A percentile compares a stretch with the other conserved stretches of the same genome.
Conservation (phyloP, 345 rosid genomes). For the Citropsis articulata region DNA sequence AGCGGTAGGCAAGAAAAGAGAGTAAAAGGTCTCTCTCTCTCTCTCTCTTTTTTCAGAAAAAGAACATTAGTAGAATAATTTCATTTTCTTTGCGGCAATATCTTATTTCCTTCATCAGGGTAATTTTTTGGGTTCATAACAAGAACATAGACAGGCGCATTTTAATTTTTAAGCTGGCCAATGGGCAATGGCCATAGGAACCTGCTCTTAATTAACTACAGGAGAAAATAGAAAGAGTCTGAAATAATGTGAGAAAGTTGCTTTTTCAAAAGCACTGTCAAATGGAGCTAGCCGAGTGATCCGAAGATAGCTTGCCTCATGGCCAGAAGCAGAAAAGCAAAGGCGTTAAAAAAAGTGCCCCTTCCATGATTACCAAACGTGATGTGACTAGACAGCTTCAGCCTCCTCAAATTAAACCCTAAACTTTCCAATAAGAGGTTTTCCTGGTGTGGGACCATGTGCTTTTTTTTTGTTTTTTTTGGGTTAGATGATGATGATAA, state of each 20-base stretch:
- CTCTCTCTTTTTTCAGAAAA: no score
- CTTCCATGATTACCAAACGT: not conserved
- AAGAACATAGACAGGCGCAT: no score
- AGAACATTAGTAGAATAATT: no score
- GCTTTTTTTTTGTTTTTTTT: no score
- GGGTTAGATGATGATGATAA: no score
- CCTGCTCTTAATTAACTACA: not conserved
- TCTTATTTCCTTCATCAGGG: no score
- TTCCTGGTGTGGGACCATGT: no score
- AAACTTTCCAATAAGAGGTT: not conserved
- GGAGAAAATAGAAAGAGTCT: not conserved
- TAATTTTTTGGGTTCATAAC: no score
- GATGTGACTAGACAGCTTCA: not conserved
- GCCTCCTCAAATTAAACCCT: not conserved
- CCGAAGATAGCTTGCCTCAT: not conserved
- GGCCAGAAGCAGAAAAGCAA: not conserved
- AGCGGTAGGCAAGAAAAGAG: no score
- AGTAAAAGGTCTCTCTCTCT: no score
- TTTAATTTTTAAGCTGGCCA: no score
- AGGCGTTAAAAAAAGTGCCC: not conserved
- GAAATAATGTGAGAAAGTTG: not conserved
- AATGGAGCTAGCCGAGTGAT: not conserved
- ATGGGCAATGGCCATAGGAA: not conserved
- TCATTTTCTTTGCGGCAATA: no score
- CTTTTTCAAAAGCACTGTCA: conserved; percentile 18